Conservation (phyloP, 1,284 basidiomycete genomes). For the Cystobasidiaceae sp. region DNA sequence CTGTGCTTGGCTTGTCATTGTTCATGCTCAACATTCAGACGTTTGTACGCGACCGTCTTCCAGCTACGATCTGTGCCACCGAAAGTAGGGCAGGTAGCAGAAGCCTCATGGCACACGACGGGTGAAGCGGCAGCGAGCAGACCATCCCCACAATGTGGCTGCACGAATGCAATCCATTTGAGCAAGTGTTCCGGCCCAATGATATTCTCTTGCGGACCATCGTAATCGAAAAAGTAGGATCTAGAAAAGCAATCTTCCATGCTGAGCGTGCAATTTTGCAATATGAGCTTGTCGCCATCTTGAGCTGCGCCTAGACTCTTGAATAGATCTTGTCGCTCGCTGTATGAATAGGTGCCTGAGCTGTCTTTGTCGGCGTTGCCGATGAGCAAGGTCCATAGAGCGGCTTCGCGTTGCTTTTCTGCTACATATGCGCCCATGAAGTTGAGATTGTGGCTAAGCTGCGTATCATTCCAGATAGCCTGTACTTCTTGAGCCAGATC, state of each 20-base stretch:
- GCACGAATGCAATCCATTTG: conserved; percentile 4
- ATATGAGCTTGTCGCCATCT: background rate
- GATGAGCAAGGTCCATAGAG: conserved; percentile 27
- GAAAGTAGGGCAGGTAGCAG: too few species aligned
- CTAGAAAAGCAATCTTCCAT: conserved; percentile 10
- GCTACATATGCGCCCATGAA: background rate
- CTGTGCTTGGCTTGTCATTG: too few species aligned
- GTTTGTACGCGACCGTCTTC: too few species aligned
- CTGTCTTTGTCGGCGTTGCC: conserved; percentile 7
- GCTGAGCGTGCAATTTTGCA: background rate
- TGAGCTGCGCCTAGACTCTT: background rate
- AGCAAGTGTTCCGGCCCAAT: background rate
- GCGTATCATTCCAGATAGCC: background rate
- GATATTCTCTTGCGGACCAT: background rate
- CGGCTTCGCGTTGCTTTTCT: conserved; percentile 19
- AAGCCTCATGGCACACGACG: too few species aligned
- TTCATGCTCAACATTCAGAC: too few species aligned
- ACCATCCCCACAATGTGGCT: conserved; percentile 1
- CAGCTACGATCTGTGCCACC: too few species aligned
- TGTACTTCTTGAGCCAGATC: background rate
- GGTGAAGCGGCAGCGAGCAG: conserved; percentile 3
- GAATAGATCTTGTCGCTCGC: conserved; percentile 1
- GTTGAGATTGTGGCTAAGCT: background rate
- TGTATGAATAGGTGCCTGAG: background rate
- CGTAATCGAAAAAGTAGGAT: background rate